Base-by-base conservation (phyloP, 805 yeast species). In the Pichia eremophila region DNA sequence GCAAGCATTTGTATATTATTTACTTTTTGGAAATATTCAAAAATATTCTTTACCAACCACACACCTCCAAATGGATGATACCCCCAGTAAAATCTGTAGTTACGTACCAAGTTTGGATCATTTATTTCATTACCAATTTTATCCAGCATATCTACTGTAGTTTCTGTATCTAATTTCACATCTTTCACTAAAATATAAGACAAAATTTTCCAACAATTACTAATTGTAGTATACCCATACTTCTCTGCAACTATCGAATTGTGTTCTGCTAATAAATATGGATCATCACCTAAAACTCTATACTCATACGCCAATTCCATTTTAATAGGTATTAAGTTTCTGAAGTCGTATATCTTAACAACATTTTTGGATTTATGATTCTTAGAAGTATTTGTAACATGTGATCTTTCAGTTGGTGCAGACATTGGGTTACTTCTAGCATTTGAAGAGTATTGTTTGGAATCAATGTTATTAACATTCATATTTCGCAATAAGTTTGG, bases 1-100 rank as follows among this genome's bases (percentile, higher is more conserved):
- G 95, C 96, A 25, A 90, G 67, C 95, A 91, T 87, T 62, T 91
- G 97, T 28, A 87, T 65, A 57, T 91, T 83, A 2, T 81, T 79
- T 39, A 70, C 58, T 34, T 57, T 65, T 55, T 83, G 93, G 59
- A 81, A 88, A 55, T 82, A 81, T 1, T 62, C 58, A 57, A 90
- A 70, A 38, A 88, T 68, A 50, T 78, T 77, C 27, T 71, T 71
- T 0, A 87, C 71, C 22, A 87, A 66, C 85, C 87, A 78, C 12
- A 71, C 55, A 38, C 79, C 72, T 1, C 95, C 95, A 60, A 83
- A 76, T 0, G 89, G 90, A 60, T 86, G 95, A 5, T 75, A 65
- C 0, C 91, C 91, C 96, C 96, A 90, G 48, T 73, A 76, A 51
- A 78, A 76, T 22, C 64, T 49, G 44, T 52, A 57, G 47, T 54